These are phyloP conservation scores for Tylopilus felleus DNA, from an alignment of 768 basidiomycete genomes.

Conservation along the genomic window DNA sequence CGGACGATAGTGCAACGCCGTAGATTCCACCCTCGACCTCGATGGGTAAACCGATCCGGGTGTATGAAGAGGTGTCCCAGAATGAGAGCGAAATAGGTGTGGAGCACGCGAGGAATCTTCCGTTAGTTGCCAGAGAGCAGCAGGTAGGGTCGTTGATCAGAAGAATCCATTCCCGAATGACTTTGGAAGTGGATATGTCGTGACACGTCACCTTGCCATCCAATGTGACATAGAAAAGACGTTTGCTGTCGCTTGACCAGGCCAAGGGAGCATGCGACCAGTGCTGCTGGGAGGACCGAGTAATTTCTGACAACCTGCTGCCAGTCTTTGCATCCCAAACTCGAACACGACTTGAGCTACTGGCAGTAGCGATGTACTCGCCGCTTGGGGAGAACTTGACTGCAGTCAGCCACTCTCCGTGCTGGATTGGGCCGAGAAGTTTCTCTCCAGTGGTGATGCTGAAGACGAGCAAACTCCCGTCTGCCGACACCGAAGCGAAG, in stretches of 20 bases:
- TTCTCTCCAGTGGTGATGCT: neutral
- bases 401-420: neutral
- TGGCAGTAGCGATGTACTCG: neutral
- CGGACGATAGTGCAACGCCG: neutral
- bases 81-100: neutral
- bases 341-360: neutral
- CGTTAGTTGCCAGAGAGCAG: neutral
- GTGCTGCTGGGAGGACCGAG: neutral
- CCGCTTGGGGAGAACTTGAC: slow-evolving; percentile 1
- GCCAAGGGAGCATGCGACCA: neutral
- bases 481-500: too few species aligned
- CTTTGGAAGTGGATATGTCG: neutral
- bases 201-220: neutral
- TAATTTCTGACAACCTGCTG: neutral
- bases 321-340: neutral
- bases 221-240: neutral
- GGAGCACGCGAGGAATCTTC: neutral
- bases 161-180: neutral
- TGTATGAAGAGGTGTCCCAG: neutral
- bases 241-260: neutral
- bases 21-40: neutral
- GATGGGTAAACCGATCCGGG: neutral
- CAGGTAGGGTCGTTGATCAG: neutral
- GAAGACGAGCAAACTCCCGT: too few species aligned
- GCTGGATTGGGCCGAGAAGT: neutral